Percentiles rank a stretch among this genome's conserved stretches.
Evolutionary conservation across 1,284 basidiomycete species (phyloP).

Genomic region (Ustilago xerochloae): DNA sequence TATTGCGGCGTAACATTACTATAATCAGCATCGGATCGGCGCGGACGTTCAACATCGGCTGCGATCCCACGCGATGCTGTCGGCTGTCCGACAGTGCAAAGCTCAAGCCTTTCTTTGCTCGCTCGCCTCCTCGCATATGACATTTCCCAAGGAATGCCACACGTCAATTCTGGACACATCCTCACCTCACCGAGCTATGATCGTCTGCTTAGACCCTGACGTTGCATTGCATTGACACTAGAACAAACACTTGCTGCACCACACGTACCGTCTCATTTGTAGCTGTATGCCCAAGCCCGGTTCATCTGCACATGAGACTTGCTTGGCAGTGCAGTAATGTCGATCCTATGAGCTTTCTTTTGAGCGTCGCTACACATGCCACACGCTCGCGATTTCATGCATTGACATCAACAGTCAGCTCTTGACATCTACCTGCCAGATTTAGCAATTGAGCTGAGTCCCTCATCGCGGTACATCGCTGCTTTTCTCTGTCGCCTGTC

Average conservation of each 20-base stretch:
- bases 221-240: not conserved
- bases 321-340: not conserved
- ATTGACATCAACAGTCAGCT: not conserved
- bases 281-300: not conserved
- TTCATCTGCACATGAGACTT: conserved; percentile 1
- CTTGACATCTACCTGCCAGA: conserved; percentile 4
- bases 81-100: conserved; percentile 21
- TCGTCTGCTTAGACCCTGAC: not conserved
- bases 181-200: not conserved
- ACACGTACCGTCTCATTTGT: not conserved
- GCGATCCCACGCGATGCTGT: not conserved
- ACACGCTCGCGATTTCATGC: conserved; percentile 1
- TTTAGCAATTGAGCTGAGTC: conserved; percentile 19
- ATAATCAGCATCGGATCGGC: not conserved
- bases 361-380: conserved; percentile 7
- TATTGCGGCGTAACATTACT: not conserved
- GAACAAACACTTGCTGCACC: not conserved
- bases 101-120: not conserved
- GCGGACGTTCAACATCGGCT: not conserved
- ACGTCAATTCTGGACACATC: conserved; percentile 5
- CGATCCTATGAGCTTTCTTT: not conserved
- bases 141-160: conserved; percentile 17
- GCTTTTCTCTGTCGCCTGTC: not conserved
- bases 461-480: conserved; percentile 10
- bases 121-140: conserved; percentile 25